Evolutionary conservation across 2,329 filamentous ascomycete species (phyloP).

Genomic region (Aspergillus sp.): DNA sequence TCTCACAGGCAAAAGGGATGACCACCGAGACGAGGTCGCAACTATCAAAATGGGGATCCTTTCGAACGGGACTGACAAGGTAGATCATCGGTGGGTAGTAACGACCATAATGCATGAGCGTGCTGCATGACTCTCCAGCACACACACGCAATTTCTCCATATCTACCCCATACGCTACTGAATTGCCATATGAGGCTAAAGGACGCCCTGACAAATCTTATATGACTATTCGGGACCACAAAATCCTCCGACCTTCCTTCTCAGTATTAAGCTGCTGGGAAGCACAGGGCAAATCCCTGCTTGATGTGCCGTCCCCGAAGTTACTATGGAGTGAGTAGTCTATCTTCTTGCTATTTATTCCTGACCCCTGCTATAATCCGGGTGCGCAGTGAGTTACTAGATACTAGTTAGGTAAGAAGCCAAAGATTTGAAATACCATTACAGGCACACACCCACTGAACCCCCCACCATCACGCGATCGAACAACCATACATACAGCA

Average conservation of each 20-base stretch:
- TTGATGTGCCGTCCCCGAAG: background rate
- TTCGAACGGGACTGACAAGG: background rate
- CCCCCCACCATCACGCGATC: background rate
- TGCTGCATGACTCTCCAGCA: background rate
- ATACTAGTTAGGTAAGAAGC: background rate
- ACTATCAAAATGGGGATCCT: background rate
- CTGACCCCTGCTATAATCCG: too few relatives aligned
- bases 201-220: constrained; percentile 5
- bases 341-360: too few relatives aligned
- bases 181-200: background rate
- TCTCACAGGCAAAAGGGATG: background rate
- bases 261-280: background rate
- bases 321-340: too few relatives aligned
- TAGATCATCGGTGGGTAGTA: constrained; percentile 4
- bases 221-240: background rate
- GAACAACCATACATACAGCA: background rate
- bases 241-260: background rate
- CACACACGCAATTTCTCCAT: background rate
- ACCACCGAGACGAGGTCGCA: background rate
- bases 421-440: background rate
- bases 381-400: background rate
- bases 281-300: background rate
- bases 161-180: constrained; percentile 10
- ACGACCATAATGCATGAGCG: background rate
- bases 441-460: background rate